Evolutionary conservation across 129 eudicot species (phyloP), one percentile per base, ranked within the genome.

Genomic region (Lonicera japonica): DNA sequence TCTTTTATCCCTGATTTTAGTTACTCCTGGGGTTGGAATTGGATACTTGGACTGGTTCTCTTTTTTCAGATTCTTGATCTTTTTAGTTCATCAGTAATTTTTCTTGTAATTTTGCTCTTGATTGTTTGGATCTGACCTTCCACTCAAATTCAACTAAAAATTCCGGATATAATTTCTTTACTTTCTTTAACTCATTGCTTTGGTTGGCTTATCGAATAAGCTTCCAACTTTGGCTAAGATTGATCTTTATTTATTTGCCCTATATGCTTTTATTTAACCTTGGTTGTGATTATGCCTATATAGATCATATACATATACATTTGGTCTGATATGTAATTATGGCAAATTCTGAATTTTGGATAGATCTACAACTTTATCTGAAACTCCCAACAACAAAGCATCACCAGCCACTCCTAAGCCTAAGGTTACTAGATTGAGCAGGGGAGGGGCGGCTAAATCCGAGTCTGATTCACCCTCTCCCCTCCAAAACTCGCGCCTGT

Each of bases 341-440:
- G 20, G 21, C 21, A 16, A 29, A 3, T 50, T 56, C 43, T 22
- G 40, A 55, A 5, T 18, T 56, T 68, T 66, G 5, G 46, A 56
- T 70, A 81, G 95, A 83, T 83, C 94, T 65, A 68, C 72, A 62
- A 64, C 36, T 29, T 60, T 54, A 54, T 66, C 81, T 47, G 85
- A 70, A 18, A 70, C 73, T 73, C 82, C 95, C 15, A 75, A 66
- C 68, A 68, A 69, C 41, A 86, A 83, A 82, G 75, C 83, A 61
- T 67, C 94, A 47, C 83, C 84, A 16, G 87, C 95, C 48, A 82
- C 95, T 43, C 88, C 95, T 14, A 79, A 86, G 65, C 88, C 95
- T 14, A 79, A 86, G 65, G 80, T 76, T 25, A 74, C 78, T 66
- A 91, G 74, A 61, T 21, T 73, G 17, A 58, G 77, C 64, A 72